Conservation (phyloP, 2,329 filamentous ascomycete species). For the Xylariaceae sp. region DNA sequence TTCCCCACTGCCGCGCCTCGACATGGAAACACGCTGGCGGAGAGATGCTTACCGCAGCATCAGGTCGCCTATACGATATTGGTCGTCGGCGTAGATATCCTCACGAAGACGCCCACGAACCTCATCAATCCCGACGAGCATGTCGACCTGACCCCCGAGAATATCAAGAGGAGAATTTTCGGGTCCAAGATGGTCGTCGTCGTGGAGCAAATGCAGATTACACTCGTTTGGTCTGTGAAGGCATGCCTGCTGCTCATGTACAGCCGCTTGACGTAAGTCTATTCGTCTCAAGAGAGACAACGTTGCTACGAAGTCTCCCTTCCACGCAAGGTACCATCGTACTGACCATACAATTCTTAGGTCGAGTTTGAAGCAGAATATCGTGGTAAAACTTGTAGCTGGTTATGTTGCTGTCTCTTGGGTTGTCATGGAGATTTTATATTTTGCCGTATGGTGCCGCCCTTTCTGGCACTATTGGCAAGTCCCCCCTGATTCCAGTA, state of each 20-base stretch:
- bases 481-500: conserved; percentile 43
- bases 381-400: conserved; percentile 40
- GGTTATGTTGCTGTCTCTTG: conserved; percentile 40
- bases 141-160: conserved; percentile 35
- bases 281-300: background rate
- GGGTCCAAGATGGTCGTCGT: conserved; percentile 58
- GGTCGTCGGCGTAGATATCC: conserved; percentile 46
- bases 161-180: conserved; percentile 32
- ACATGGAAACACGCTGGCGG: background rate
- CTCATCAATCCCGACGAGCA: conserved; percentile 45
- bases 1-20: background rate
- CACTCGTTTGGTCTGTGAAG: conserved; percentile 50
- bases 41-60: background rate
- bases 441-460: conserved; percentile 39
- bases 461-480: conserved; percentile 52
- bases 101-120: conserved; percentile 49
- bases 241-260: conserved; percentile 51
- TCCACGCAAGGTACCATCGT: background rate
- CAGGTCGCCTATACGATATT: conserved; percentile 37
- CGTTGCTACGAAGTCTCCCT: background rate
- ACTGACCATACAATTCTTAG: conserved; percentile 15
- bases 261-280: conserved; percentile 40
- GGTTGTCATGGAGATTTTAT: conserved; percentile 36
- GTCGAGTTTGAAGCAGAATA: conserved; percentile 37
- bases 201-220: conserved; percentile 55